Percentiles rank a stretch among this genome's conserved stretches.
Evolutionary conservation across 495 filamentous ascomycete genomes (phyloP).

Genomic region (Baudoinia panamericana): DNA sequence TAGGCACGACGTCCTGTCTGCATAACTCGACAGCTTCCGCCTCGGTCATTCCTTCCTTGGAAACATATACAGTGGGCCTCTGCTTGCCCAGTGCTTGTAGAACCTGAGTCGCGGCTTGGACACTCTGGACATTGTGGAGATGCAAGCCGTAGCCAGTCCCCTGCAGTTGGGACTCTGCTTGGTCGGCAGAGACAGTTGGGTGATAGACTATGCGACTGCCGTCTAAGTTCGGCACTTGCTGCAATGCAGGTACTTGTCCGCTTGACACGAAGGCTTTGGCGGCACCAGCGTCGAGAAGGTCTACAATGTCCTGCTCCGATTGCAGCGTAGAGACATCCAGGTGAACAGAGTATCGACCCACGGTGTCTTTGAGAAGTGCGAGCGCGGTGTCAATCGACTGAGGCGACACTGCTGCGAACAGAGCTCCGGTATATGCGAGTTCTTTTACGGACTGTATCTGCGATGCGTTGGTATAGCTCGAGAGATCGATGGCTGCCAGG

Average conservation of each 20-base stretch:
- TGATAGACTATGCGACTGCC: conserved; percentile 41
- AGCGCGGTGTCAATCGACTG: conserved; percentile 46
- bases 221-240: conserved; percentile 41
- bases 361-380: conserved; percentile 54
- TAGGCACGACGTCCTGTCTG: conserved; percentile 52
- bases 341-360: conserved; percentile 52
- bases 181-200: conserved; percentile 31
- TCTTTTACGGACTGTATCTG: conserved; percentile 51
- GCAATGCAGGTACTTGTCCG: conserved; percentile 44
- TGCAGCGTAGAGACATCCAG: conserved; percentile 63
- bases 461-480: conserved; percentile 36
- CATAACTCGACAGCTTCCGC: conserved; percentile 33
- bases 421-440: conserved; percentile 64
- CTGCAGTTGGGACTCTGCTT: conserved; percentile 41
- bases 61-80: conserved; percentile 35
- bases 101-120: conserved; percentile 31
- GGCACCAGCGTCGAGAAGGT: conserved; percentile 77
- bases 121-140: conserved; percentile 33
- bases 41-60: conserved; percentile 38
- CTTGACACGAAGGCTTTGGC: conserved; percentile 65
- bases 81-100: conserved; percentile 34
- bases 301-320: conserved; percentile 55
- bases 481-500: conserved; percentile 44
- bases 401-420: conserved; percentile 53
- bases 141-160: conserved; percentile 39